Percentiles rank a stretch among this genome's conserved stretches.
Conservation (phyloP, 202 grass and related monocot genomes). For the Schoenoplectus tabernaemontani region DNA sequence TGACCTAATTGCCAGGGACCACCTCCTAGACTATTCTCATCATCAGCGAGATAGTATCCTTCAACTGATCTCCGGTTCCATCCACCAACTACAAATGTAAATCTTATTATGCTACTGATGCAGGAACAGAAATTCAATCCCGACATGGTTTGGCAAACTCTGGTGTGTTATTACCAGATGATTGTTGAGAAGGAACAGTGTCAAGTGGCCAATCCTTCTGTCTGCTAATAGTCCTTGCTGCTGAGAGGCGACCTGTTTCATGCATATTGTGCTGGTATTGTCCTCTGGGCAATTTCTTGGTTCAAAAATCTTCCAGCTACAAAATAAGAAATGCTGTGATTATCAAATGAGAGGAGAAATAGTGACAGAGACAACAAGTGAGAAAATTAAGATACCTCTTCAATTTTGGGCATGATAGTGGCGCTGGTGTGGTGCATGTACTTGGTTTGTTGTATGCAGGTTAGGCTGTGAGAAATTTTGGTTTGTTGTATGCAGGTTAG, state of each 20-base stretch:
- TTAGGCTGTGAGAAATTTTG: no score
- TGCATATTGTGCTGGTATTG: neutral
- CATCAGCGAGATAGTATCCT: slow-evolving; percentile 33
- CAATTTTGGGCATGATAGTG: neutral
- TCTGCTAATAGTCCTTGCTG: neutral
- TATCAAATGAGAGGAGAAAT: slow-evolving; percentile 3
- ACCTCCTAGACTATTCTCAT: slow-evolving; percentile 20
- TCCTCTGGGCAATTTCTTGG: neutral
- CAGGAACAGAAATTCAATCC: neutral
- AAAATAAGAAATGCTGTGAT: neutral
- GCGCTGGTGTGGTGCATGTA: neutral
- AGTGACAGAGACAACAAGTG: neutral
- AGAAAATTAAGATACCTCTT: slow-evolving; percentile 9
- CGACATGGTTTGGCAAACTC: neutral
- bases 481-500: no score
- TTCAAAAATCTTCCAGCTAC: neutral
- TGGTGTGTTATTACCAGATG: slow-evolving; percentile 40
- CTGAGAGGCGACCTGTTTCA: neutral
- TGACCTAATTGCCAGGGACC: slow-evolving; percentile 15
- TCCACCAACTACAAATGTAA: slow-evolving; percentile 29
- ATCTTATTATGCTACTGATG: neutral
- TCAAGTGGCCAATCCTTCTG: slow-evolving; percentile 29
- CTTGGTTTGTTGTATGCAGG: neutral
- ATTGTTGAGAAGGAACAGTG: slow-evolving; percentile 44
- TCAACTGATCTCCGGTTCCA: slow-evolving; percentile 44